These are phyloP conservation scores for Tetracladium marchalianum DNA, from an alignment of 495 filamentous ascomycete species.

Conservation along the genomic window DNA sequence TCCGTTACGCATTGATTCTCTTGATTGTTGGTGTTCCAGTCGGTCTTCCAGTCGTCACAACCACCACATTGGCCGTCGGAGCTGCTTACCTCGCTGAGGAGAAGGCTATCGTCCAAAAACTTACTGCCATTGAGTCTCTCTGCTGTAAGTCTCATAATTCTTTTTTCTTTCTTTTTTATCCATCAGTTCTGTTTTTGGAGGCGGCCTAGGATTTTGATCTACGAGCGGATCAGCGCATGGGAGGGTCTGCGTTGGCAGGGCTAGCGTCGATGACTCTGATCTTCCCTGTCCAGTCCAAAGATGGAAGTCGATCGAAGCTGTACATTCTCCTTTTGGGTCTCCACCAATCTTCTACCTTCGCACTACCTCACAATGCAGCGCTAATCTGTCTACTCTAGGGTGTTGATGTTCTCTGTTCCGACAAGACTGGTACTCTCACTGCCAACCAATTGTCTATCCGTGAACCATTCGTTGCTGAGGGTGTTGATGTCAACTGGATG, in stretches of 20 bases:
- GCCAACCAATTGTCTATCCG: constrained; percentile 68
- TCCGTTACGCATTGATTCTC: constrained; percentile 57
- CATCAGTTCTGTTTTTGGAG: no score
- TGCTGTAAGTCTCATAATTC: constrained; percentile 26
- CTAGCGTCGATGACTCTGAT: no score
- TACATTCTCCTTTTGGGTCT: neutral
- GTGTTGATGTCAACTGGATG: constrained; percentile 72
- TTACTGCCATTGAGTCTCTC: constrained; percentile 69
- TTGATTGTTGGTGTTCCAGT: constrained; percentile 67
- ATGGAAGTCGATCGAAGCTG: no score
- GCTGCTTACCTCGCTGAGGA: constrained; percentile 65
- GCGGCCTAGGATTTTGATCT: no score
- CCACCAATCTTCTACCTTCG: neutral
- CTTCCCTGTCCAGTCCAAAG: no score
- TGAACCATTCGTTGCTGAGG: constrained; percentile 65
- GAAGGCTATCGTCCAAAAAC: constrained; percentile 69
- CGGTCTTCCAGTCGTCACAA: constrained; percentile 66
- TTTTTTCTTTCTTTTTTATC: neutral
- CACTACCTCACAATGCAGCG: neutral
- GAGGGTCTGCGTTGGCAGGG: no score
- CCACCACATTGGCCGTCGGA: constrained; percentile 66
- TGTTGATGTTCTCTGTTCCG: constrained; percentile 68
- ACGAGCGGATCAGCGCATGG: no score
- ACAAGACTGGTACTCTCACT: constrained; percentile 61
- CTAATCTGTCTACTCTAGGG: constrained; percentile 24